Base-by-base conservation (phyloP, 352 stramenopile species). In the Pythium oligandrum region DNA sequence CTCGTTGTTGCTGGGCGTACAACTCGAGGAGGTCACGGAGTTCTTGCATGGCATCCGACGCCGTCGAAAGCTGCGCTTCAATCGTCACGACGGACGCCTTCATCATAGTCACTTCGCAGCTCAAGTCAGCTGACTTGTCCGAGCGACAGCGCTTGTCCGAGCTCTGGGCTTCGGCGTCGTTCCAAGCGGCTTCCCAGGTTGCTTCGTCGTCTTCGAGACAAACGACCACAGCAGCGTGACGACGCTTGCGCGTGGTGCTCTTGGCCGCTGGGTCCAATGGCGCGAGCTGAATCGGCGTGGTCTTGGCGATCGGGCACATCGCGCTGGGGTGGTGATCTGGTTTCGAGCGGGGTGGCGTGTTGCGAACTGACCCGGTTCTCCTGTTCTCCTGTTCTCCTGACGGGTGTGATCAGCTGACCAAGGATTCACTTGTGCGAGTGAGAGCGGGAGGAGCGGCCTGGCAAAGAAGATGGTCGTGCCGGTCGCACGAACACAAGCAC, bases 21-120 rank as follows among this genome's bases (percentile, higher is more conserved):
- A 67, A 56, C 26, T 59, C 50, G 51, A 87, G 62, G 30, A 87
- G 63, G 31, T 64, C 62, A 31, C 69, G 65, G 26, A 87, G 63
- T 12, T 81, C 76, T 31, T 49, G 64, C 44, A 87, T 58, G 44
- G 73, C 70, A 12, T 64, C 56, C 2, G 71, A 64, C n/a, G 73
- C 71, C 32, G 66, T 58, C 8, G 68, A 57, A 12, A 87, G 73
- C 44, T 84, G 66, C 37, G 59, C 45, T 32, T 65, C 63, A 53
- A 70, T 64, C 9, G 48, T 44, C 7, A 40, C 31, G 8, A 66
- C 57, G 1, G 57, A 63, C 9, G 49, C 63, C 40, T 82, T 65
- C 45, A 86, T 67, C 26, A 35, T 55, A 12, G 55, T 58, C 6
- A 86, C 59, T 32, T 78, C 76, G 3, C 66, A 57, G 40, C 66